Evolutionary conservation across 2,329 filamentous ascomycete species (phyloP).

Genomic region (Paracamarosporium sp.): DNA sequence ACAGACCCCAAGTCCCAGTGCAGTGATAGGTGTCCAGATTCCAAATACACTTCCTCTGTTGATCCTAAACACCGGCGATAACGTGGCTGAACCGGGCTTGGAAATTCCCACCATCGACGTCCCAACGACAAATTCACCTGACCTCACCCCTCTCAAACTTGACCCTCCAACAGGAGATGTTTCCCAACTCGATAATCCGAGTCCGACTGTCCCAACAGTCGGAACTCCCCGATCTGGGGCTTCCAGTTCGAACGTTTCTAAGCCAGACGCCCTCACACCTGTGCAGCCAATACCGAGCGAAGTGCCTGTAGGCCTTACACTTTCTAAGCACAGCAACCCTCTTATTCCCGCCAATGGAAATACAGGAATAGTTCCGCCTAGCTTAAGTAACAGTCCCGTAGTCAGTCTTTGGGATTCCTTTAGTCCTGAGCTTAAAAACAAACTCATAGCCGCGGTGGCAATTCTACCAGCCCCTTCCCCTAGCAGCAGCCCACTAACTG

Average conservation of each 20-base stretch:
- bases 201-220: neutral
- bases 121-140: neutral
- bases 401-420: constrained; percentile 9
- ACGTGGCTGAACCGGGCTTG: neutral
- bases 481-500: neutral
- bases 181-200: neutral
- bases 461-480: neutral
- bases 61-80: neutral
- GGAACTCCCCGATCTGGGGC: too few species aligned
- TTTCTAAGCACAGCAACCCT: neutral
- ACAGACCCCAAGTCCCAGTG: neutral
- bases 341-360: neutral
- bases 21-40: neutral
- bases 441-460: constrained; percentile 8
- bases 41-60: neutral
- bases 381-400: neutral
- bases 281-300: neutral
- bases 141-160: neutral
- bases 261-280: neutral
- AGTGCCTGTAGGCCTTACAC: neutral
- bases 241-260: too few species aligned
- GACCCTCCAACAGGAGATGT: neutral
- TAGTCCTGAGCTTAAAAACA: constrained; percentile 1
- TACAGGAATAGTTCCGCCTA: neutral
- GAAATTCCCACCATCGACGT: neutral